Evolutionary conservation across 768 basidiomycete genomes (phyloP), one percentile per base, ranked within the genome.

Genomic region (Fibroporia radiculosa): DNA sequence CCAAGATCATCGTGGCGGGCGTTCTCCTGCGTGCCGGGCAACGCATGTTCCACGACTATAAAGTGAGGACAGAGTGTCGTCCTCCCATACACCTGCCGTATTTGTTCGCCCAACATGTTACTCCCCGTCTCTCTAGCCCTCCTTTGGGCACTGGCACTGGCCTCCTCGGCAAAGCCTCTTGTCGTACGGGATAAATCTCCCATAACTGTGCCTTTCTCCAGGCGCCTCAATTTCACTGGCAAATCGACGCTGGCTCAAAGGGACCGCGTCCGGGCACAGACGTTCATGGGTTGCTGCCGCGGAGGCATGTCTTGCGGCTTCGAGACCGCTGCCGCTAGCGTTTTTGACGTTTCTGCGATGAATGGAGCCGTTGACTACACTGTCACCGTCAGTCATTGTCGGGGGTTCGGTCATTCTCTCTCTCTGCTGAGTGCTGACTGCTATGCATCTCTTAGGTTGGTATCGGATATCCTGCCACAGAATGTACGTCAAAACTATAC

Each of bases 401-500:
- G 16, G 18, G n/a, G n/a, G n/a, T n/a, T n/a, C n/a, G n/a, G n/a
- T n/a, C 20, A 2, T 6, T 3, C 7, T 1, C 8, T 13, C 4
- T 3, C 1, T 13, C n/a, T 25, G 16, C 1, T 20, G 4, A 19
- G 8, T 26, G 5, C 10, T 6, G 12, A 25, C 20, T 10, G 11
- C 31, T 7, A 34, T 11, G 3, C 11, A 29, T 22, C n/a, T 25
- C 19, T 2, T 3, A 62, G 43, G 71, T 80, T 16, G 68, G 66
- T 24, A 65, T 82, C 16, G 77, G 78, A 1, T 62, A 53, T 26
- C 75, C 77, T 2, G 50, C 73, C 0, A 70, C 69, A 3, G 50
- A 65, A 27, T 78, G 64, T 66, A 26, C 24, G 2, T 16, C 18
- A n/a, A n/a, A n/a, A n/a, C n/a, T n/a, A n/a, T n/a, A n/a, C n/a